These are phyloP conservation scores for Zopfia rhizophila DNA, from an alignment of 2,329 filamentous ascomycete species.

Conservation along the genomic window DNA sequence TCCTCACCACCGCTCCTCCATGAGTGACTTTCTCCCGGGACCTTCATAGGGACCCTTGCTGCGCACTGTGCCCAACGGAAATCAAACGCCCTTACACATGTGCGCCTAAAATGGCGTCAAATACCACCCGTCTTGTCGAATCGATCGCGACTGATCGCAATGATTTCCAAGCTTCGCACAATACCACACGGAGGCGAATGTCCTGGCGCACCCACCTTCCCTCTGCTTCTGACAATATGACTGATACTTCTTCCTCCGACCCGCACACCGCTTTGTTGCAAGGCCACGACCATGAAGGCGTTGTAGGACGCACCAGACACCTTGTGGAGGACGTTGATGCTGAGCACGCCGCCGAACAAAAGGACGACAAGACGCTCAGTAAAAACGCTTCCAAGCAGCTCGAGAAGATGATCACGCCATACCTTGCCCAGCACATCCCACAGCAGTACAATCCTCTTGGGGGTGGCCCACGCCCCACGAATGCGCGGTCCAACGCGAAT, in stretches of 20 bases:
- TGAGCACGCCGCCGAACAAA: constrained; percentile 32
- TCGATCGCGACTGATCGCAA: constrained; percentile 38
- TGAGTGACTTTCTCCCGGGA: constrained; percentile 6
- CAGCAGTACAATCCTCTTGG: constrained; percentile 85
- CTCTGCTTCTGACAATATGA: constrained; percentile 14
- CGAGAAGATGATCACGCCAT: constrained; percentile 83
- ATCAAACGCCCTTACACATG: constrained; percentile 2
- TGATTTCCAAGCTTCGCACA: constrained; percentile 22
- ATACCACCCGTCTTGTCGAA: constrained; percentile 34
- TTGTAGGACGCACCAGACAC: constrained; percentile 43
- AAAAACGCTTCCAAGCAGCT: constrained; percentile 67
- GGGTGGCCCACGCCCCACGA: constrained; percentile 54
- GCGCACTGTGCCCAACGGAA: constrained; percentile 8
- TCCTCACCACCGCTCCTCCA: constrained; percentile 2
- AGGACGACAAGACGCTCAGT: constrained; percentile 40
- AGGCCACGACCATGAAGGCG: constrained; percentile 50
- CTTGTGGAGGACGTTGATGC: constrained; percentile 25
- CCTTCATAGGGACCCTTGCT: constrained; percentile 27
- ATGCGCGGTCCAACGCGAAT: constrained; percentile 65
- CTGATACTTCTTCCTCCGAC: constrained; percentile 23
- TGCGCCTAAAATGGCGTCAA: constrained; percentile 37
- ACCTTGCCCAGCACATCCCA: constrained; percentile 90
- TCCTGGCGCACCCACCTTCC: constrained; percentile 42
- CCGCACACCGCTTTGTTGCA: constrained; percentile 48
- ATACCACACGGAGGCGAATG: constrained; percentile 35